Evolutionary conservation across 2,329 filamentous ascomycete species (phyloP).

Genomic region (Fusarium citri): DNA sequence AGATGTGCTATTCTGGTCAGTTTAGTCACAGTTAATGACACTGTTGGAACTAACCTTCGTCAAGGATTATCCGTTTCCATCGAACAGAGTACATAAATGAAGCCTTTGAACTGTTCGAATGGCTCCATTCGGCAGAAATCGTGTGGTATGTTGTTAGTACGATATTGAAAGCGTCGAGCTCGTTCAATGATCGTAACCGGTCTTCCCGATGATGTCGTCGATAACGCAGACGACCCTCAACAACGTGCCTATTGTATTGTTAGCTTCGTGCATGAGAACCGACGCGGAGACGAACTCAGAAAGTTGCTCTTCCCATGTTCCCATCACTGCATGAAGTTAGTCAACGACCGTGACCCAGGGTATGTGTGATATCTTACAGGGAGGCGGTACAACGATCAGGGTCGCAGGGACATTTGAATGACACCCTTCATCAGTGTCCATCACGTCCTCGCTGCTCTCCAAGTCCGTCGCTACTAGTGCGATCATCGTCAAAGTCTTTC

Average conservation of each 20-base stretch:
- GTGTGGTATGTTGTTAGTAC: slow-evolving; percentile 58
- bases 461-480: slow-evolving; percentile 50
- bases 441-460: background rate
- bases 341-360: background rate
- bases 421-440: background rate
- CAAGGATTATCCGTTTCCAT: slow-evolving; percentile 50
- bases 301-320: slow-evolving; percentile 55
- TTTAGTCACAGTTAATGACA: accelerated
- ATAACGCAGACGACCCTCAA: slow-evolving; percentile 36
- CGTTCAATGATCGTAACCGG: slow-evolving; percentile 15
- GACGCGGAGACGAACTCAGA: slow-evolving; percentile 20
- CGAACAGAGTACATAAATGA: slow-evolving; percentile 49
- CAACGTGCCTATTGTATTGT: slow-evolving; percentile 40
- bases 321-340: slow-evolving; percentile 48
- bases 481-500: slow-evolving; percentile 60
- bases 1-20: slow-evolving; percentile 25
- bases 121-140: slow-evolving; percentile 52
- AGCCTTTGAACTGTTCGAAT: background rate
- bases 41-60: slow-evolving; percentile 17
- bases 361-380: slow-evolving; percentile 41
- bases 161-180: slow-evolving; percentile 41
- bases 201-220: slow-evolving; percentile 49
- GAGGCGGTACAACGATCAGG: slow-evolving; percentile 54
- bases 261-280: accelerated
- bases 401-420: slow-evolving; percentile 23